A percentile compares a stretch with the other conserved stretches of the same genome.
These are phyloP conservation scores for Centella asiatica DNA, from an alignment of 129 eudicot genomes.

Conservation along the genomic window DNA sequence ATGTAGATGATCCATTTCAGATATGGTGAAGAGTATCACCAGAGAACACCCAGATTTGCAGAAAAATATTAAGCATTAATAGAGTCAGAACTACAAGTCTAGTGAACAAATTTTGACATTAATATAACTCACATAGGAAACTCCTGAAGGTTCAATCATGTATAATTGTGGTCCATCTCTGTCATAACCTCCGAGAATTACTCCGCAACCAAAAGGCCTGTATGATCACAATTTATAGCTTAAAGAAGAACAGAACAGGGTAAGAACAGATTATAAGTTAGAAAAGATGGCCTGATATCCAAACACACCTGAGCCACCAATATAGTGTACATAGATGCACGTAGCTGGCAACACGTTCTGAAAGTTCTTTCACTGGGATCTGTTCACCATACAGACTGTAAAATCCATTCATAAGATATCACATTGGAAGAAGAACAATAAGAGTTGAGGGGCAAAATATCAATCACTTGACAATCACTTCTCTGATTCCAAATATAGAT, in stretches of 20 bases:
- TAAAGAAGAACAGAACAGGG: background rate
- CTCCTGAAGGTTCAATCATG: conserved; percentile 98
- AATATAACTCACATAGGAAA: conserved; percentile 73
- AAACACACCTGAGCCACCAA: conserved; percentile 96
- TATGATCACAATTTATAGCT: background rate
- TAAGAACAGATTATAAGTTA: too few species aligned
- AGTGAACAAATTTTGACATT: background rate
- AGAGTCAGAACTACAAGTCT: background rate
- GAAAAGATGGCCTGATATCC: background rate
- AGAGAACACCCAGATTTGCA: background rate
- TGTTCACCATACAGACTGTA: conserved; percentile 85
- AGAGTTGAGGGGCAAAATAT: background rate
- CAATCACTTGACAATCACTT: background rate
- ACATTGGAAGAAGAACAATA: background rate
- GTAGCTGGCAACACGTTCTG: conserved; percentile 95
- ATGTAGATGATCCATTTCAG: background rate
- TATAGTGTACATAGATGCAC: conserved; percentile 91
- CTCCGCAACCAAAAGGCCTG: conserved; percentile 98
- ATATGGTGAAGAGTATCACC: background rate
- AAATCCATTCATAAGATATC: background rate
- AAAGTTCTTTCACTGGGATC: conserved; percentile 91
- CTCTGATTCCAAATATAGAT: background rate
- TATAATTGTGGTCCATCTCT: conserved; percentile 95
- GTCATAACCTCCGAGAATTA: conserved; percentile 94
- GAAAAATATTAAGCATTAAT: background rate